These are phyloP conservation scores for Lactarius tabidus DNA, from an alignment of 768 basidiomycete species.

Conservation along the genomic window DNA sequence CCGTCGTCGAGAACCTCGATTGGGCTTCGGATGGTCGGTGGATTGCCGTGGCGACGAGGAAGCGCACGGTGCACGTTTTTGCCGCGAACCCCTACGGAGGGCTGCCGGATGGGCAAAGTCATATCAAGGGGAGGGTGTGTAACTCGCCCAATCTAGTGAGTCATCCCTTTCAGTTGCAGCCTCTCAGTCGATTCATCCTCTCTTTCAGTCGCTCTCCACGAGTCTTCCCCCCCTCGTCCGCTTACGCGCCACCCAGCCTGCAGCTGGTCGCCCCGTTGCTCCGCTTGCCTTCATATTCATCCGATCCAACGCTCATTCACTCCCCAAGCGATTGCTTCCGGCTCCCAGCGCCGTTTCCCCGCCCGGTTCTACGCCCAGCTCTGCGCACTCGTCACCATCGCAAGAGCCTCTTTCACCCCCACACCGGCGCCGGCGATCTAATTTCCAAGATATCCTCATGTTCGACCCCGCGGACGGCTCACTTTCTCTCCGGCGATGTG, in stretches of 20 bases:
- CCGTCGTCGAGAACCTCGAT: constrained; percentile 51
- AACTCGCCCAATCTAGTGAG: constrained; percentile 51
- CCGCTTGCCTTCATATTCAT: constrained; percentile 59
- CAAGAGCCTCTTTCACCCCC: constrained; percentile 31
- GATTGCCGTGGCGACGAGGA: constrained; percentile 62
- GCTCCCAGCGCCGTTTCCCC: constrained; percentile 29
- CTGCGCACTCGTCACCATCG: constrained; percentile 31
- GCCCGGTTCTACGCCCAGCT: constrained; percentile 31
- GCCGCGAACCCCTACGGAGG: constrained; percentile 76
- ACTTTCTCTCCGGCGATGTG: constrained; percentile 53
- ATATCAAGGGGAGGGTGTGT: constrained; percentile 53
- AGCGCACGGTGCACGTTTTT: constrained; percentile 67
- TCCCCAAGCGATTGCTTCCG: constrained; percentile 43
- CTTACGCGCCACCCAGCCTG: constrained; percentile 37
- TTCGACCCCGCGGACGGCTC: constrained; percentile 59
- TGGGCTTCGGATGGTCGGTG: constrained; percentile 62
- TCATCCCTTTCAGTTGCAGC: background rate
- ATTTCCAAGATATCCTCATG: constrained; percentile 62
- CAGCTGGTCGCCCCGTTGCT: constrained; percentile 29
- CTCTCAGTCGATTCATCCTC: constrained; percentile 11
- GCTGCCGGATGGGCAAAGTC: constrained; percentile 54
- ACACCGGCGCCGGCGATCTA: constrained; percentile 34
- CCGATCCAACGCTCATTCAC: constrained; percentile 30
- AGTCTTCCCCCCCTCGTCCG: constrained; percentile 56
- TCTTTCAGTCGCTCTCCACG: constrained; percentile 48